A percentile compares a stretch with the other conserved stretches of the same genome.
Evolutionary conservation across 2,329 filamentous ascomycete species (phyloP).

Genomic region (Camillea tinctor): DNA sequence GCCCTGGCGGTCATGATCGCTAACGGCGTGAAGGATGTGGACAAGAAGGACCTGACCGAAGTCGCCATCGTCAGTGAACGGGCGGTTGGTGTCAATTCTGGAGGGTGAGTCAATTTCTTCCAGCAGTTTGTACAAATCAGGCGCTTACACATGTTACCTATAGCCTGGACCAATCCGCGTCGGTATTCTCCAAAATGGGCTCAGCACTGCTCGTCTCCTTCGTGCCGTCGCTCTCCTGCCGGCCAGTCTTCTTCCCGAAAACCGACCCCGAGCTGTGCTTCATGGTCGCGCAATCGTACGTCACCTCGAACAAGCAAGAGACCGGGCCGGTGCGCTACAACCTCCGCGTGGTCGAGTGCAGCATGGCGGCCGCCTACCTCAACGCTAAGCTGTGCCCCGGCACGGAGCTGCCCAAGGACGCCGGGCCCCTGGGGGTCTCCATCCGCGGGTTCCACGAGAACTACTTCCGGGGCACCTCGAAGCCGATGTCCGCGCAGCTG

Average conservation of each 20-base stretch:
- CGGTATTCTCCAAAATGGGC: slow-evolving; percentile 84
- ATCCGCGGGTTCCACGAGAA: slow-evolving; percentile 84
- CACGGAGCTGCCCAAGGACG: slow-evolving; percentile 69
- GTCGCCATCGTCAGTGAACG: slow-evolving; percentile 93
- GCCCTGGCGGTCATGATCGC: slow-evolving; percentile 85
- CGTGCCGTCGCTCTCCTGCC: slow-evolving; percentile 71
- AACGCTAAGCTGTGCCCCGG: slow-evolving; percentile 57
- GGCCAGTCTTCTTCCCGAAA: slow-evolving; percentile 77
- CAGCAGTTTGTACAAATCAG: slow-evolving; percentile 13
- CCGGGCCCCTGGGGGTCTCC: slow-evolving; percentile 77
- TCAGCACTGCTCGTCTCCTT: slow-evolving; percentile 91
- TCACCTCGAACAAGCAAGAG: slow-evolving; percentile 90
- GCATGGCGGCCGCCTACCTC: slow-evolving; percentile 73
- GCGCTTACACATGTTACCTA: slow-evolving; percentile 4
- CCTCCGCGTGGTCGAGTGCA: slow-evolving; percentile 92
- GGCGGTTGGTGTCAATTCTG: slow-evolving; percentile 92
- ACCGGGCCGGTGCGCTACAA: slow-evolving; percentile 96
- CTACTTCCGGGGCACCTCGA: slow-evolving; percentile 62
- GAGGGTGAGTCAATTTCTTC: slow-evolving; percentile 62
- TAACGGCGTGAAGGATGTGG: slow-evolving; percentile 73
- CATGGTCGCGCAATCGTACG: slow-evolving; percentile 90
- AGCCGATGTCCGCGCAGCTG: slow-evolving; percentile 64
- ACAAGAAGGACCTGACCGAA: slow-evolving; percentile 91
- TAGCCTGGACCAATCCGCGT: slow-evolving; percentile 96
- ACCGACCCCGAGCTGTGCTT: slow-evolving; percentile 84